Base-by-base conservation (phyloP, 352 stramenopile species). In the Phytophthora cryptogea region DNA sequence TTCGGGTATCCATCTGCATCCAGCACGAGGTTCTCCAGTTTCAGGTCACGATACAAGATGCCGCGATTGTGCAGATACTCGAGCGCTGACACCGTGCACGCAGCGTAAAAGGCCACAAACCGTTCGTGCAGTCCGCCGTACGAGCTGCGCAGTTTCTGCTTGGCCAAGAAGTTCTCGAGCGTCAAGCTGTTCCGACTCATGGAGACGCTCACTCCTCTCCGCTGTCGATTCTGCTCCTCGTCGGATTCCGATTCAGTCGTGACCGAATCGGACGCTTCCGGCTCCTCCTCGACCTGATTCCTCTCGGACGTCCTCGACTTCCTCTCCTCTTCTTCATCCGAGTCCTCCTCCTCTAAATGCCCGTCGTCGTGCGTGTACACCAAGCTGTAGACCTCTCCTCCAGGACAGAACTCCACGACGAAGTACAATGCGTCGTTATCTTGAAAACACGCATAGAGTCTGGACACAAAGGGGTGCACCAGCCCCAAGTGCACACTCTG, bases 61-160 rank as follows among this genome's bases (percentile, higher is more conserved):
- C 77, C 63, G 56, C 59, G 50, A 13, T 50, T 55, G 56, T 93
- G 84, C 42, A 94, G 35, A 67, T 86, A 89, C 40, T 97, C 80
- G 30, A 99, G 90, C 9, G 96, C 95, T 5, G 92, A 72, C 17
- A 95, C 79, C 28, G 99, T 89, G 69, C 98, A 96, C 1, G 95
- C 95, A 1, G 91, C 80, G 72, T 99, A 99, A 73, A 99, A 99
- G 9, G 78, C 79, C 2, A 86, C 89, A 54, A 92, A 78, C 13
- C 68, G 58, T 78, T 98, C 96, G 9, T 80, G 64, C 26, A 99
- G 96, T 14, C 78, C 80, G 10, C 80, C 77, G n/a, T 78, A 63
- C 0, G 53, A 49, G 14, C 61, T 74, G 0, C 51, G 52, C 8
- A 87, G 65, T 30, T 64, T 71, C 16, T 61, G 54, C 35, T 85